phyloP scores from a whole-genome alignment of 805 yeast genomes.

The Myxozyma udenii region DNA sequence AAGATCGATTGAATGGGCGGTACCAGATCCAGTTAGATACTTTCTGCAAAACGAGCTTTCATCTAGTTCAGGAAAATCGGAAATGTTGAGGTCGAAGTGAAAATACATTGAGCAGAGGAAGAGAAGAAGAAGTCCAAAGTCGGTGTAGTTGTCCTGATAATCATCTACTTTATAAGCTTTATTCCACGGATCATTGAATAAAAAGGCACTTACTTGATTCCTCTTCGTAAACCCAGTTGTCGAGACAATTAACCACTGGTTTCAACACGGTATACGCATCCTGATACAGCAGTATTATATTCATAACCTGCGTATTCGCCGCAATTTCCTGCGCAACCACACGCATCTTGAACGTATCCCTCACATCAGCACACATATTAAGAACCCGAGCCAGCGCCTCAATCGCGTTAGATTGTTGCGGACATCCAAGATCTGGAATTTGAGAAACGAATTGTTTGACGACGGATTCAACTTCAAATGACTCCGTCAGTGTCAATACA shows the following conservation, averaged over 20 bases:
- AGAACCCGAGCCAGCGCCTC: conserved; percentile 35
- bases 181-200: not conserved
- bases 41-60: conserved; percentile 17
- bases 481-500: conserved; percentile 12
- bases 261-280: conserved; percentile 46
- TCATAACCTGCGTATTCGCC: conserved; percentile 44
- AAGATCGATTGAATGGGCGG: conserved; percentile 26
- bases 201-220: conserved; percentile 42
- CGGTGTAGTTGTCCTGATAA: conserved; percentile 64
- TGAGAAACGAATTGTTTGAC: conserved; percentile 33
- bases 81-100: conserved; percentile 39
- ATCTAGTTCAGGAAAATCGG: conserved; percentile 2
- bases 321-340: conserved; percentile 54
- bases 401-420: conserved; percentile 9
- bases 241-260: conserved; percentile 53
- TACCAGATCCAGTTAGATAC: conserved; percentile 21
- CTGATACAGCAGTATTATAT: conserved; percentile 45
- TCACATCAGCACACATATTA: conserved; percentile 45
- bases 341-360: conserved; percentile 47
- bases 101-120: conserved; percentile 44
- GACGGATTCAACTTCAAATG: conserved; percentile 37
- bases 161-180: conserved; percentile 35
- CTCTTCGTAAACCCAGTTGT: conserved; percentile 49
- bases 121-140: conserved; percentile 61
- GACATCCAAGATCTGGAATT: conserved; percentile 23